phyloP scores from a whole-genome alignment of 805 yeast genomes.

The Metschnikowia vanudenii region DNA sequence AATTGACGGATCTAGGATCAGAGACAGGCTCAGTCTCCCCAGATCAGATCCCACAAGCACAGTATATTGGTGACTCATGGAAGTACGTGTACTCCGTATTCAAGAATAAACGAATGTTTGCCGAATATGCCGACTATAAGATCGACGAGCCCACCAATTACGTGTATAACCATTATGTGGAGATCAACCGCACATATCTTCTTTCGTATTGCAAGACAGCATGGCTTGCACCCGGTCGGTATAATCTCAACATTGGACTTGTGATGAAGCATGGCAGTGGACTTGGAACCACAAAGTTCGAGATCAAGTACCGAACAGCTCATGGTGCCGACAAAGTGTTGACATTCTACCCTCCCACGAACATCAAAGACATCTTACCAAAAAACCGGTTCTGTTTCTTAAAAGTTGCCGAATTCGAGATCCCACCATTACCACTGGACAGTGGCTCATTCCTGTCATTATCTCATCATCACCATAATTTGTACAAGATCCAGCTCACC shows the following conservation, averaged over 20 bases:
- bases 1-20: constrained; percentile 25
- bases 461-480: constrained; percentile 20
- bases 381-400: constrained; percentile 48
- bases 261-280: constrained; percentile 55
- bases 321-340: constrained; percentile 28
- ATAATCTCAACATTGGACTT: constrained; percentile 51
- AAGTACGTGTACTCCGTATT: constrained; percentile 49
- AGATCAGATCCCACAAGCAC: constrained; percentile 2
- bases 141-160: constrained; percentile 50
- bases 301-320: constrained; percentile 34
- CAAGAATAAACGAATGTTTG: constrained; percentile 52
- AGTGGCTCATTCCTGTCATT: neutral
- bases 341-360: constrained; percentile 54
- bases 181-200: constrained; percentile 49
- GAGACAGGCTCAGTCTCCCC: neutral
- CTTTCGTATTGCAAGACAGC: constrained; percentile 45
- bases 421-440: constrained; percentile 21
- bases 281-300: constrained; percentile 57
- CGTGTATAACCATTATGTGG: constrained; percentile 44
- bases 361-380: constrained; percentile 58
- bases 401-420: constrained; percentile 48
- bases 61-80: constrained; percentile 54
- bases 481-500: constrained; percentile 39
- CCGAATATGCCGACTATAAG: constrained; percentile 43
- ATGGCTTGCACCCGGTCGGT: constrained; percentile 48